Evolutionary conservation across 2,329 filamentous ascomycete species (phyloP).

Genomic region (Sclerotiophoma versabilis): DNA sequence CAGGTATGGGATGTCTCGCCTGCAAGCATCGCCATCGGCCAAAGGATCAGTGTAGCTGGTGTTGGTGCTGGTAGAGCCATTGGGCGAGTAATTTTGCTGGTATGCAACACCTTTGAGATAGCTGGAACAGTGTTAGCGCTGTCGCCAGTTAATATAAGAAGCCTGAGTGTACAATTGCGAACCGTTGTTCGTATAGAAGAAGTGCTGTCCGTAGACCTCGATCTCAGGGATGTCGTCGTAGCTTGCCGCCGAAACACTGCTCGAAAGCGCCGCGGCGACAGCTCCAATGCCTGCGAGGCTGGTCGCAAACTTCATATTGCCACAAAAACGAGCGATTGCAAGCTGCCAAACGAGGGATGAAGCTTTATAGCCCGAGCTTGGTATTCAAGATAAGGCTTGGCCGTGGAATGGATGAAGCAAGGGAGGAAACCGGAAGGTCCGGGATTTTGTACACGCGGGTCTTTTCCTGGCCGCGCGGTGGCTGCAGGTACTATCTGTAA

Average conservation of each 20-base stretch:
- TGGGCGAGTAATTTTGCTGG: constrained; percentile 64
- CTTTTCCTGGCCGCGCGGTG: constrained; percentile 16
- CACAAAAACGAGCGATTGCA: constrained; percentile 8
- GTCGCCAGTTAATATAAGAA: background rate
- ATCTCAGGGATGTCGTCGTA: constrained; percentile 43
- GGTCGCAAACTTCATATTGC: constrained; percentile 15
- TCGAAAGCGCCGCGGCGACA: constrained; percentile 24
- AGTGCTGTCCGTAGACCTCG: constrained; percentile 72
- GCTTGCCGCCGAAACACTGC: constrained; percentile 33
- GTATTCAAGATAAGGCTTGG: constrained; percentile 15
- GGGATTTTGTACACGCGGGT: constrained; percentile 16
- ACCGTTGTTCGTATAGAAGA: constrained; percentile 87
- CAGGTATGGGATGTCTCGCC: constrained; percentile 85
- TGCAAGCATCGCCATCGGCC: constrained; percentile 72
- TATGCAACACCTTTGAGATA: constrained; percentile 94
- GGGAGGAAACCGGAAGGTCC: constrained; percentile 9
- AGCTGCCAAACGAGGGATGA: constrained; percentile 15
- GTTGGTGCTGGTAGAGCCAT: constrained; percentile 38
- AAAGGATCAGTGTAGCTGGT: constrained; percentile 81
- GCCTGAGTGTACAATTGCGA: constrained; percentile 64
- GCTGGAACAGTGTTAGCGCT: constrained; percentile 47
- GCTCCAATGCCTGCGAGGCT: constrained; percentile 4
- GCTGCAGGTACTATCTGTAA: constrained; percentile 16
- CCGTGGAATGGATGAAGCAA: constrained; percentile 10
- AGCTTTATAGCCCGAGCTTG: constrained; percentile 18